Base-by-base conservation (phyloP, 75 land plant genomes). In the Ceratopteris richardii region DNA sequence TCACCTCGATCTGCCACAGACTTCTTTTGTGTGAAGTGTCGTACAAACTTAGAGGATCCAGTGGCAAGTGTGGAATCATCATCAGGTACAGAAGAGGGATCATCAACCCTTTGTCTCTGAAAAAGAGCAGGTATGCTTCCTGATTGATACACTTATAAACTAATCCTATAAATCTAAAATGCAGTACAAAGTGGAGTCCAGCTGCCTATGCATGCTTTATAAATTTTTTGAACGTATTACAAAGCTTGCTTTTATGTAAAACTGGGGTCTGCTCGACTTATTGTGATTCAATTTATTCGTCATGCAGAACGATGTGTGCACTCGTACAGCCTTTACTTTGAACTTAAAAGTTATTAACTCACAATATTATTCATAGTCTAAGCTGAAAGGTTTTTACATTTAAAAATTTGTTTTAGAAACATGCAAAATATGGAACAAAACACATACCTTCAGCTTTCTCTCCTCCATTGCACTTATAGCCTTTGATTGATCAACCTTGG, bases 401-500 rank as follows among this genome's bases (percentile, higher is more conserved):
- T 13, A 4, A 37, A 4, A 6, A 39, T 26, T 19, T n/a, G 12
- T 23, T 40, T 40, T 26, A 51, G 7, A 33, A 33, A 9, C 37
- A 9, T 33, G 37, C 9, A 33, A 3, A 33, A 33, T 4, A 9
- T 9, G 9, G 9, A 33, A 33, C 37, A 51, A 23, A 54, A 37
- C 36, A 29, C 62, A 24, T 59, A 85, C 95, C 97, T 88, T 91
- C 64, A 62, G 67, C 18, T 73, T 26, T 14, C 89, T 78, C 61
- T 93, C 87, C 59, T 74, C 78, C 43, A 83, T 85, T 16, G 76
- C 54, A 24, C 51, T 63, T 47, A 80, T 56, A 42, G 84, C 87
- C 31, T 77, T 83, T 20, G 94, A 78, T 47, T 81, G 78, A n/a
- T 93, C 98, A 61, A 85, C 90, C 54, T 79, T 80, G 13, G 80